A percentile compares a stretch with the other conserved stretches of the same genome.
phyloP scores from a whole-genome alignment of 1,139 yeast species.

The Kurtzmaniella natalensis region DNA sequence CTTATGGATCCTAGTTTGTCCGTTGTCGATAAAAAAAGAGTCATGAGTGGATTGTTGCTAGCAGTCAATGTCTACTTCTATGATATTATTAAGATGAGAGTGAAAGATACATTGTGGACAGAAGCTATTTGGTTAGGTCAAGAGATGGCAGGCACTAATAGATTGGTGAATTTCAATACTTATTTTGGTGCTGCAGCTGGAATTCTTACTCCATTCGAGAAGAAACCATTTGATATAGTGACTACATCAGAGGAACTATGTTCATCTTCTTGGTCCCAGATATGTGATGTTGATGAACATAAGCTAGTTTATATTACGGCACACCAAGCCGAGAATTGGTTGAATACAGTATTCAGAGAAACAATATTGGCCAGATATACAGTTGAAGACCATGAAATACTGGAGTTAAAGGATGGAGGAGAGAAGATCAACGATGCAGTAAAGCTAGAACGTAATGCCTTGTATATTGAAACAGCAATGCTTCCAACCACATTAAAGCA shows the following conservation, averaged over 20 bases:
- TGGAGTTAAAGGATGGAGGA: background rate
- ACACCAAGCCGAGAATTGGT: conserved; percentile 33
- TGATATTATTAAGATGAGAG: conserved; percentile 19
- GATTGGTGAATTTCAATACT: conserved; percentile 21
- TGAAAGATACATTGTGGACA: conserved; percentile 15
- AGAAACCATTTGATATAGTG: conserved; percentile 15
- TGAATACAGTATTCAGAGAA: conserved; percentile 3
- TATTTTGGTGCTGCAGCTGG: conserved; percentile 30
- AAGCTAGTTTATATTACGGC: conserved; percentile 28
- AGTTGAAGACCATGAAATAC: background rate
- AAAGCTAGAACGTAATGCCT: conserved; percentile 13
- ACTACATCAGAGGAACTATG: conserved; percentile 30
- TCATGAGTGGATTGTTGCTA: conserved; percentile 25
- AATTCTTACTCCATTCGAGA: conserved; percentile 25
- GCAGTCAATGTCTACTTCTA: conserved; percentile 25
- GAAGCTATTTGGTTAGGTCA: conserved; percentile 36
- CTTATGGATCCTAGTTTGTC: conserved; percentile 28
- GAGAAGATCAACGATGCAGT: background rate
- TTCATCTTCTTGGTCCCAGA: conserved; percentile 38
- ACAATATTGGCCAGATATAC: background rate
- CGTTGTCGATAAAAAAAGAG: conserved; percentile 25
- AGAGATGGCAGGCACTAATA: conserved; percentile 24
- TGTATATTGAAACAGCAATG: conserved; percentile 18
- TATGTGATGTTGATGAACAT: conserved; percentile 20
- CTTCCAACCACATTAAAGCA: conserved; percentile 18